Evolutionary conservation across 2,329 filamentous ascomycete genomes (phyloP), one percentile per base, ranked within the genome.

Genomic region (Penicillium sp.): DNA sequence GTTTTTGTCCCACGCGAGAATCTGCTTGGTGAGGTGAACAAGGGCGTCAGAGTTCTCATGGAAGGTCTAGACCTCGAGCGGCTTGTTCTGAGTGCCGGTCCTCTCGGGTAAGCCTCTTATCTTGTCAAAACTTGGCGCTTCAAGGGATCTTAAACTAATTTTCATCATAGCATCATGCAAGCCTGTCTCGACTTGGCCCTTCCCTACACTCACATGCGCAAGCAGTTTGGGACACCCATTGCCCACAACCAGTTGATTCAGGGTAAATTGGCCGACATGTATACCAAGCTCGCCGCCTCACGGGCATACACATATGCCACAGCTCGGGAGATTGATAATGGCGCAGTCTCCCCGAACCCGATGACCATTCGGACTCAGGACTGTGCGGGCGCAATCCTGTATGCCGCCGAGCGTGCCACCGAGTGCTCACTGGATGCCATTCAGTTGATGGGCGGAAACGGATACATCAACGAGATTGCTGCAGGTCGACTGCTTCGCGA

Each of bases 191-290:
- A 97, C 70, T 79, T 91, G 8, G 82, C 86, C 1, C 78, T 97
- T 37, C 93, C 93, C 0, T 98, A 94, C 65, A 85, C 85, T 1
- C 93, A 98, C 69, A 81, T 86, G 59, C 82, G 93, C 47, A 88
- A 85, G 69, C 93, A 98, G 71, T 98, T 98, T 66, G 85, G 85
- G 46, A 74, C 69, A 6, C 91, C 91, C 2, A 88, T 97, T 54
- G 91, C 88, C 0, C 85, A 93, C 59, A 95, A 95, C 69, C 93
- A 98, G 70, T 78, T 97, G 53, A 79, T 97, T 24, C 93, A 97
- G 71, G 91, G 88, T 48, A 91, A 90, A 66, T 78, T 97, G 39
- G 90, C 93, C 47, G 90, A 97, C 68, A 96, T 98, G 90, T 94
- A 97, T 73, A 96, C 90, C 41, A 95, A 95, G 70, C 80, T 93